phyloP scores from a whole-genome alignment of 169 alveolate genomes.

The Cryptosporidium sp. region DNA sequence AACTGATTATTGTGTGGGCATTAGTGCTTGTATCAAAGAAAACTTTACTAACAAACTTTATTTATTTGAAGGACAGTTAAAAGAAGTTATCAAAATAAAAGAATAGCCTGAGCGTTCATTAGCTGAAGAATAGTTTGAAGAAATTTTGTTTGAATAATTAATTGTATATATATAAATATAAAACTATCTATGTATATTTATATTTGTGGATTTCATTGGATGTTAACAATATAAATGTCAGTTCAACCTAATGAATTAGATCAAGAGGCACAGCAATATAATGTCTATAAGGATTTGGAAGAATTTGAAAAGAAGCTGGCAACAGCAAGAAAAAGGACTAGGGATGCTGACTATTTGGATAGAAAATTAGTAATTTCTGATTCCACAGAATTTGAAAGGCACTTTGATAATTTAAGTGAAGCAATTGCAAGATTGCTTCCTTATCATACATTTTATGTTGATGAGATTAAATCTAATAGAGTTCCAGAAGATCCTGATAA shows the following conservation, averaged over 20 bases:
- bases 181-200: not conserved
- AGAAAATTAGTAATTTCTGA: slow-evolving; percentile 66
- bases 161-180: too few relatives aligned
- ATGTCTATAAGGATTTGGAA: slow-evolving; percentile 20
- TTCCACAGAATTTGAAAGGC: slow-evolving; percentile 67
- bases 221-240: not conserved
- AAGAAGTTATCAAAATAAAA: not conserved
- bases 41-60: too few relatives aligned
- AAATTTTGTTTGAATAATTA: too few relatives aligned
- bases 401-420: slow-evolving; percentile 62
- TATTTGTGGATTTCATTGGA: not conserved
- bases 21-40: not conserved
- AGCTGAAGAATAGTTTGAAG: not conserved
- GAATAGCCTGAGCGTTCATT: not conserved
- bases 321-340: slow-evolving; percentile 45
- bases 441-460: slow-evolving; percentile 61
- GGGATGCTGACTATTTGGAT: slow-evolving; percentile 61
- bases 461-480: slow-evolving; percentile 37
- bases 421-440: slow-evolving; percentile 63
- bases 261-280: not conserved
- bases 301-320: slow-evolving; percentile 43
- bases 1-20: not conserved
- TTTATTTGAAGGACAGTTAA: not conserved
- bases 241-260: not conserved
- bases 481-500: slow-evolving; percentile 1